Evolutionary conservation across 2,329 filamentous ascomycete species (phyloP).

Genomic region (Cordyceps cicadae): DNA sequence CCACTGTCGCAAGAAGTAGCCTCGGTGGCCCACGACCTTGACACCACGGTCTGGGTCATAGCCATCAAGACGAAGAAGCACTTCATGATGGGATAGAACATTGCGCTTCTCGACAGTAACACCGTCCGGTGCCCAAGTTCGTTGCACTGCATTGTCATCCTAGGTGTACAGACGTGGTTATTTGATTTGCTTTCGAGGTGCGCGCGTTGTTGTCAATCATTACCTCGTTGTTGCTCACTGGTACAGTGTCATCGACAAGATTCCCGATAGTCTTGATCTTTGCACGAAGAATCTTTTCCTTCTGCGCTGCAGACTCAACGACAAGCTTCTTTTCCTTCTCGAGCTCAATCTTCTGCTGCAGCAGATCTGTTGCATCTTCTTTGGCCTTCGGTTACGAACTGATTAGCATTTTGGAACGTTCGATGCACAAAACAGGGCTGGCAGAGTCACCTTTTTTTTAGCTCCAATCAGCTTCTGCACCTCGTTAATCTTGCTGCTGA

Average conservation of each 20-base stretch:
- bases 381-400: conserved; percentile 49
- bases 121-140: conserved; percentile 73
- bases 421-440: neutral
- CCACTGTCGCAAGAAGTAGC: conserved; percentile 85
- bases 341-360: conserved; percentile 68
- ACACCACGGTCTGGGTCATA: conserved; percentile 89
- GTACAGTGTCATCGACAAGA: conserved; percentile 75
- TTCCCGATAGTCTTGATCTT: conserved; percentile 73
- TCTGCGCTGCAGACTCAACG: conserved; percentile 65
- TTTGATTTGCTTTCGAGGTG: neutral
- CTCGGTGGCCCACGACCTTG: conserved; percentile 89
- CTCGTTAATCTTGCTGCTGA: conserved; percentile 77
- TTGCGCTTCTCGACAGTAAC: conserved; percentile 66
- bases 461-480: conserved; percentile 82
- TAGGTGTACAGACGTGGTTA: conserved; percentile 16
- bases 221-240: conserved; percentile 73
- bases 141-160: conserved; percentile 73
- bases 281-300: conserved; percentile 62
- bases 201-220: neutral
- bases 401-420: neutral
- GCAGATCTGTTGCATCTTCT: conserved; percentile 73
- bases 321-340: conserved; percentile 76
- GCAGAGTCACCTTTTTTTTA: conserved; percentile 68
- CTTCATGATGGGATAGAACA: conserved; percentile 86
- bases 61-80: conserved; percentile 77